Evolutionary conservation across 495 filamentous ascomycete species (phyloP).

Genomic region (Sporormia fimetaria): DNA sequence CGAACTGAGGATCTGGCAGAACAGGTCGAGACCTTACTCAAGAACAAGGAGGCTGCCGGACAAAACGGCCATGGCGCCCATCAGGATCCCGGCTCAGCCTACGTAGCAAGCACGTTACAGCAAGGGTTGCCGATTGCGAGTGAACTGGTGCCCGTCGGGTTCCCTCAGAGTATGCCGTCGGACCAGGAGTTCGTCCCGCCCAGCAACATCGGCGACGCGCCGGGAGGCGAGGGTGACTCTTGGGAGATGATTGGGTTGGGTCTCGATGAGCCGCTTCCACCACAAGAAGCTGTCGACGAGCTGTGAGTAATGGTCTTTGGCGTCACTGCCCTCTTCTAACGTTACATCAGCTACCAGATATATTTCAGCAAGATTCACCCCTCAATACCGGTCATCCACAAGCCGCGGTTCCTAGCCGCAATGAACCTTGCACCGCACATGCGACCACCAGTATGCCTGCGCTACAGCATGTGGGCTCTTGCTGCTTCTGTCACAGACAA

Average conservation of each 20-base stretch:
- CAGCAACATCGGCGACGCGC: conserved; percentile 15
- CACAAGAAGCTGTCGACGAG: conserved; percentile 80
- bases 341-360: conserved; percentile 53
- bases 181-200: conserved; percentile 19
- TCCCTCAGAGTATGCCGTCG: conserved; percentile 19
- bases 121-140: conserved; percentile 3
- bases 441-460: conserved; percentile 75
- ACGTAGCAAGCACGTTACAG: conserved; percentile 13
- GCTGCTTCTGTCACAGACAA: conserved; percentile 76
- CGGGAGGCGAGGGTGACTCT: conserved; percentile 26
- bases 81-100: conserved; percentile 12
- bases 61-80: conserved; percentile 7
- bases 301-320: conserved; percentile 45
- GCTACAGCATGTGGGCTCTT: conserved; percentile 89
- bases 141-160: conserved; percentile 3
- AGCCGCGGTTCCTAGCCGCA: conserved; percentile 68
- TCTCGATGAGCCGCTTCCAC: conserved; percentile 80
- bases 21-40: conserved; percentile 88
- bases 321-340: background rate
- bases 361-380: conserved; percentile 89
- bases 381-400: conserved; percentile 77
- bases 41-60: conserved; percentile 48
- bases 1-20: conserved; percentile 40
- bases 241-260: conserved; percentile 96
- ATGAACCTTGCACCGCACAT: conserved; percentile 76